Base-by-base conservation (phyloP, 139 green algal species). In the Micractinium conductrix region DNA sequence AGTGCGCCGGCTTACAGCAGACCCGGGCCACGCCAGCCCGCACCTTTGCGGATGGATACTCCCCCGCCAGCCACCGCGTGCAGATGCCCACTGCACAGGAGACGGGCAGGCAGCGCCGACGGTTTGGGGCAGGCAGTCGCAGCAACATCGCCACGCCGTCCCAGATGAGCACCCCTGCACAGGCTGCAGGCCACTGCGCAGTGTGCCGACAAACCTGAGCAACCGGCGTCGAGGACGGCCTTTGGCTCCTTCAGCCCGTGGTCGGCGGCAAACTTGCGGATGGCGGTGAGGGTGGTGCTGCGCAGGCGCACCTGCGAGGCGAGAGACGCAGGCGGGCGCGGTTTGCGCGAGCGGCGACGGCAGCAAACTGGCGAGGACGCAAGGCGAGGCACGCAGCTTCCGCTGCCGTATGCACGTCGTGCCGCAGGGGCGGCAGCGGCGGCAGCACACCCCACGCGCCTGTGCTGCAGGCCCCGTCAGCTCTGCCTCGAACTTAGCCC, bases 151-250 rank as follows among this genome's bases (percentile, higher is more conserved):
- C 16, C 48, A 58, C 16, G 48, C 12, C 48, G 48, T 10, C 48
- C 12, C 48, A 24, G 48, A 16, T 10, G 48, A 24, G 48, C 48
- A 24, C 48, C 12, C 10, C 48, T 58, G 48, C 48, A 58, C 16
- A 24, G 48, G 48, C 12, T 24, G 16, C 48, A 58, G 48, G 12
- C 16, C 12, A 16, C 48, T 58, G 48, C 48, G 10, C 16, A 16
- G 12, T 58, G 10, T 10, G 48, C 16, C 10, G 53, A 22, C 44
- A 19, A 28, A 79, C 48, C 91, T 45, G 89, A 94, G 91, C 96
- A 98, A 35, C 96, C 96, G 24, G 96, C 84, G 80, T 98, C 95
- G 26, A 97, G 88, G 21, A 97, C 87, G 72, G 50, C 60, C 21
- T 63, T 40, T 22, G 72, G 30, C 16, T 86, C 80, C 12, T 30